Conservation (phyloP, 257 asterid species). For the Rehmannia glutinosa region DNA sequence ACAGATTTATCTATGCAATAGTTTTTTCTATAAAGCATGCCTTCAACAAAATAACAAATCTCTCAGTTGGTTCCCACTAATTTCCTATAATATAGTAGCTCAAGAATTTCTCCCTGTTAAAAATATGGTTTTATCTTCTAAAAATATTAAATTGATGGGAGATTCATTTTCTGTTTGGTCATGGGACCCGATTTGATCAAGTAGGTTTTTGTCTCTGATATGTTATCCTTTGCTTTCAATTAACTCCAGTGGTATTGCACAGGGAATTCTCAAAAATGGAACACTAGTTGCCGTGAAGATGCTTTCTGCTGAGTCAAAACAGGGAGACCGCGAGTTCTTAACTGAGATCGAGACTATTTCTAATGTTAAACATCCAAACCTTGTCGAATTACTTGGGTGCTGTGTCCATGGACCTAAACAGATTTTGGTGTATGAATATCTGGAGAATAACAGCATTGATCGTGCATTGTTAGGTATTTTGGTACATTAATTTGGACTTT, state of each 20-base stretch:
- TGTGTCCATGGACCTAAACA: conserved; percentile 63
- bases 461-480: conserved; percentile 62
- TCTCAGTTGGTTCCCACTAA: too few relatives aligned
- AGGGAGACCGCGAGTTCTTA: conserved; percentile 81
- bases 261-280: conserved; percentile 71
- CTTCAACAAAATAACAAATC: too few relatives aligned
- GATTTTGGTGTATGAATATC: conserved; percentile 76
- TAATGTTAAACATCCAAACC: conserved; percentile 82
- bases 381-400: conserved; percentile 80
- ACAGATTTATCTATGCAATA: too few relatives aligned
- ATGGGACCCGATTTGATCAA: conserved; percentile 4
- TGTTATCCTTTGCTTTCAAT: conserved; percentile 9
- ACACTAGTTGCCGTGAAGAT: conserved; percentile 68
- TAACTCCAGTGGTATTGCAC: conserved; percentile 30
- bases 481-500: background rate
- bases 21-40: too few relatives aligned
- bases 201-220: background rate
- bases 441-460: conserved; percentile 81
- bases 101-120: conserved; percentile 1
- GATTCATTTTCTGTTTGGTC: background rate
- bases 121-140: background rate
- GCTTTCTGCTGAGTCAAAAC: conserved; percentile 75
- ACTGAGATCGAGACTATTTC: conserved; percentile 83
- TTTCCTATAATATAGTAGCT: too few relatives aligned
- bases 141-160: background rate